phyloP scores from a whole-genome alignment of 805 yeast genomes.

The Lipomyces yamadae region DNA sequence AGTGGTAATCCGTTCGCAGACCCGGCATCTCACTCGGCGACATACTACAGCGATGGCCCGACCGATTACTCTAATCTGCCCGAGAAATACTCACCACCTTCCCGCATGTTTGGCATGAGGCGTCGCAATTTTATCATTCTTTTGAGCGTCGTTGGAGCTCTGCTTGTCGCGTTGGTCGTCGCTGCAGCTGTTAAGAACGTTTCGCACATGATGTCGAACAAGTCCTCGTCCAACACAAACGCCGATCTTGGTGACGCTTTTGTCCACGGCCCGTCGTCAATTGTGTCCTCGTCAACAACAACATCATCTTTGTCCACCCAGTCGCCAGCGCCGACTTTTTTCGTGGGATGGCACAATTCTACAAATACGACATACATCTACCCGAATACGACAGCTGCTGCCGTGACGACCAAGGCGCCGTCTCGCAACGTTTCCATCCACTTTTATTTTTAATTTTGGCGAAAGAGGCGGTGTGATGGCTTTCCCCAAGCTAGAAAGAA shows the following conservation, averaged over 20 bases:
- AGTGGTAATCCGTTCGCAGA: conserved; percentile 3
- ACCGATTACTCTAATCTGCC: neutral
- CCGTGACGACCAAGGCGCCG: neutral
- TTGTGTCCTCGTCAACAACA: neutral
- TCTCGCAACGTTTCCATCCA: neutral
- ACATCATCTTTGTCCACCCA: neutral
- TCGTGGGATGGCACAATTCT: neutral
- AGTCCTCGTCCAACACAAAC: neutral
- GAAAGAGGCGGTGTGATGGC: too few relatives aligned
- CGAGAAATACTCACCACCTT: neutral
- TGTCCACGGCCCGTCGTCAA: neutral
- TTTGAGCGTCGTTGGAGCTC: neutral
- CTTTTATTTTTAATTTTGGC: neutral
- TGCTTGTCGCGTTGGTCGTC: neutral
- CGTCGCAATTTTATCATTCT: neutral
- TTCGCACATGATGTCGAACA: neutral
- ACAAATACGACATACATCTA: neutral
- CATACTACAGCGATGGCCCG: neutral
- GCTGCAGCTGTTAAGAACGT: neutral
- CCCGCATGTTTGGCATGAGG: neutral
- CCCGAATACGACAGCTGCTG: neutral
- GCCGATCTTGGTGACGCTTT: neutral
- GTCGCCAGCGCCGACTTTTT: neutral
- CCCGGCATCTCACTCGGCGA: neutral
- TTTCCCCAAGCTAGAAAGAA: too few relatives aligned